Base-by-base conservation (phyloP, 805 yeast species). In the Wilhelminamyces savonicus region DNA sequence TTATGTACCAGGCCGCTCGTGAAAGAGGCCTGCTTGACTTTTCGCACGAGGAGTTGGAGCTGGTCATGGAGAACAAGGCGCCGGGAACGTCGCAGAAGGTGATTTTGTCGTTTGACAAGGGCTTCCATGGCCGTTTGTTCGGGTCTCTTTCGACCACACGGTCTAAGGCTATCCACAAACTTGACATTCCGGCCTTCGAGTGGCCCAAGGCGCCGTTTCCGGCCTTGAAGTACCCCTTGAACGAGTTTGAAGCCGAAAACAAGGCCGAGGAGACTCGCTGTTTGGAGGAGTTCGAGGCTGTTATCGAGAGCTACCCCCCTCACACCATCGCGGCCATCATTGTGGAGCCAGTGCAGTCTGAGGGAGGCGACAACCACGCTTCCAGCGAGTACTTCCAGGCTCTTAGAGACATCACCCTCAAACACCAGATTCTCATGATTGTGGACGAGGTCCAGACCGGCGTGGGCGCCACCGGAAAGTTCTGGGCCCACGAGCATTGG, bases 281-380 rank as follows among this genome's bases (percentile, higher is more conserved):
- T 37, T 56, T 73, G 39, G 58, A 47, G 5, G 66, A 48, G 23
- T 56, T 73, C 27, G 76, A 71, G 40, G 37, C 44, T 3, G 50
- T 62, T 21, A 47, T 69, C 40, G 26, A 40, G 24, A 31, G 37
- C 27, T 46, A 53, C 25, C 61, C 62, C 38, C 67, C 69, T 18
- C 52, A 54, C 27, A 55, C 61, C 26, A 59, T 73, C 33, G 78
- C 79, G 9, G 79, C 76, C 29, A 54, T 66, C 19, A 68, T 73
- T 22, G 61, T 71, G 19, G 79, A 73, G 51, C 79, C 79, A 7
- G 77, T 78, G 38, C 85, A 78, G 56, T 70, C 83, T 6, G 85
- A 78, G 61, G 85, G 84, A 49, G 85, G 85, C 49, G 85, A 78
- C 52, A 78, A 78, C 61, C 85, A 78, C 43, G 84, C 79, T 1